Percentiles rank a stretch among this genome's conserved stretches.
Conservation (phyloP, 2,329 filamentous ascomycete genomes). For the Fusarium sp. region DNA sequence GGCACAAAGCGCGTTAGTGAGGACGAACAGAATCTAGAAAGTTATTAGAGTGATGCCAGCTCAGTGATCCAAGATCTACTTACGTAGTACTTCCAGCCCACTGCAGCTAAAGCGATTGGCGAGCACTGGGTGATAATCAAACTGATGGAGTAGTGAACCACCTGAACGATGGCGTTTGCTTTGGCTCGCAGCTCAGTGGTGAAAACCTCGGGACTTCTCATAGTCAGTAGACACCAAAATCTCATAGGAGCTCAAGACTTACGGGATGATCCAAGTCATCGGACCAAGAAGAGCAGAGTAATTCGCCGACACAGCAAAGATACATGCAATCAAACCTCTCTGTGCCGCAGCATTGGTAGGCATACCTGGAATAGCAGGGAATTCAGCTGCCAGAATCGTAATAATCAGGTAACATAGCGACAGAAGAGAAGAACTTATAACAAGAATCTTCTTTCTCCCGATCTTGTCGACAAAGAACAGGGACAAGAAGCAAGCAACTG, state of each 20-base stretch:
- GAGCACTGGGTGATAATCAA: slow-evolving; percentile 57
- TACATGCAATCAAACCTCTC: slow-evolving; percentile 55
- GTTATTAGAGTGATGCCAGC: accelerated
- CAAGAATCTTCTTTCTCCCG: slow-evolving; percentile 53
- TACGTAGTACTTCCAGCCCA: slow-evolving; percentile 58
- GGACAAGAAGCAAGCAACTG: slow-evolving; percentile 53
- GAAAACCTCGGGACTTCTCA: slow-evolving; percentile 54
- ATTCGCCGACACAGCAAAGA: slow-evolving; percentile 51
- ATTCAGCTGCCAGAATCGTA: slow-evolving; percentile 54
- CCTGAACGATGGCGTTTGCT: slow-evolving; percentile 57
- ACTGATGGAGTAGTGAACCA: slow-evolving; percentile 57
- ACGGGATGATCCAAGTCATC: slow-evolving; percentile 60
- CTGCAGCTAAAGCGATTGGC: slow-evolving; percentile 54
- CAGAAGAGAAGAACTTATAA: slow-evolving; percentile 53
- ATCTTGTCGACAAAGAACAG: slow-evolving; percentile 56
- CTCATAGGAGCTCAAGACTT: slow-evolving; percentile 8
- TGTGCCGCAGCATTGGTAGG: slow-evolving; percentile 56
- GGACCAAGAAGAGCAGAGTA: slow-evolving; percentile 56
- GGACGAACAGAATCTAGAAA: slow-evolving; percentile 53
- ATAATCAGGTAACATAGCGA: slow-evolving; percentile 56
- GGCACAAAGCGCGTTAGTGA: slow-evolving; percentile 55
- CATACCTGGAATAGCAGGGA: slow-evolving; percentile 51
- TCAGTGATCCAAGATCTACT: background rate
- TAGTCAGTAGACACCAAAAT: accelerated
- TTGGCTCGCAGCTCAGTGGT: slow-evolving; percentile 56